Evolutionary conservation across 2,329 filamentous ascomycete genomes (phyloP).

Genomic region (Ceratocystis variospora): DNA sequence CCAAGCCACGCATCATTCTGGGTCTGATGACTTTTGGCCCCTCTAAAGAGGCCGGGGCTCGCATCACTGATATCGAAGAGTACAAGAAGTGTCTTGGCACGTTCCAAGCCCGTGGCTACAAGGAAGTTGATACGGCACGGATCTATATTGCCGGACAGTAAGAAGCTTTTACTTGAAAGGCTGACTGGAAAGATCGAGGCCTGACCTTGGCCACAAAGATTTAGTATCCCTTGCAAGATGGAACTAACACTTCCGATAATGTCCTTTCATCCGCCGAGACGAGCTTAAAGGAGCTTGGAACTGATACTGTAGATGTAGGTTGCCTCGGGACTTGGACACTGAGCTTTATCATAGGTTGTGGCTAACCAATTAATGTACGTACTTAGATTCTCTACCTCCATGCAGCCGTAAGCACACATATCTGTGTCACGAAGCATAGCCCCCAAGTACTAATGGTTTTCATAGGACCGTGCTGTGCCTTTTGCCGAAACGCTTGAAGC

Average conservation of each 20-base stretch:
- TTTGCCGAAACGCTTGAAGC: slow-evolving; percentile 70
- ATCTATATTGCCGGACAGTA: slow-evolving; percentile 58
- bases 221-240: slow-evolving; percentile 45
- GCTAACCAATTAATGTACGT: neutral
- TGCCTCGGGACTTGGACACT: neutral
- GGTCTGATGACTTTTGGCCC: slow-evolving; percentile 78
- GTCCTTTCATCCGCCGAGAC: slow-evolving; percentile 52
- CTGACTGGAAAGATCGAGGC: slow-evolving; percentile 65
- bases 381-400: slow-evolving; percentile 57
- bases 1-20: slow-evolving; percentile 59
- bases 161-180: slow-evolving; percentile 63
- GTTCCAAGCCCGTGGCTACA: slow-evolving; percentile 66
- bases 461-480: slow-evolving; percentile 46
- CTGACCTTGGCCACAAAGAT: slow-evolving; percentile 67
- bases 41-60: slow-evolving; percentile 45
- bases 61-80: slow-evolving; percentile 53
- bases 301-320: slow-evolving; percentile 55
- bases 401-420: slow-evolving; percentile 35
- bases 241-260: slow-evolving; percentile 48
- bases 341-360: neutral
- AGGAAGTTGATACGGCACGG: slow-evolving; percentile 73
- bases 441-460: slow-evolving; percentile 22
- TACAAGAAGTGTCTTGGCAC: slow-evolving; percentile 61
- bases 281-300: slow-evolving; percentile 57
- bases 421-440: neutral